phyloP scores from a whole-genome alignment of 2,329 filamentous ascomycete genomes.

The Dactylellina parvicollis region DNA sequence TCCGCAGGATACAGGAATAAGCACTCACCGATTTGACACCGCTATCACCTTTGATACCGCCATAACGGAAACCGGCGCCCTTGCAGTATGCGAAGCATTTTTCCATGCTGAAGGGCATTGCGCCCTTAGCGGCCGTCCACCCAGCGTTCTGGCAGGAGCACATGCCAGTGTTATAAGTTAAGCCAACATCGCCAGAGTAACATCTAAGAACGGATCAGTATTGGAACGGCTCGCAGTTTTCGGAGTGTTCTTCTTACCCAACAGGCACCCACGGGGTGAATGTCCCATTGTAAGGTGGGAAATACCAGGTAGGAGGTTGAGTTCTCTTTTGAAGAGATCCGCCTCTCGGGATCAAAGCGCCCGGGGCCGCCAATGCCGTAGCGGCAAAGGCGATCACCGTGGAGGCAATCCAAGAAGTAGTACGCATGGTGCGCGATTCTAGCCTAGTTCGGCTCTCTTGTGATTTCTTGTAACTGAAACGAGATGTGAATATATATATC shows the following conservation, averaged over 20 bases:
- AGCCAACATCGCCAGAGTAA: slow-evolving; percentile 3
- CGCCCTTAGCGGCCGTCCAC: background rate
- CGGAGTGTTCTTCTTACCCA: background rate
- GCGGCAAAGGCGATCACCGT: slow-evolving; percentile 14
- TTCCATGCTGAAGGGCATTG: slow-evolving; percentile 13
- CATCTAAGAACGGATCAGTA: background rate
- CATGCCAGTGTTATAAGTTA: slow-evolving; percentile 11
- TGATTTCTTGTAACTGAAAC: background rate
- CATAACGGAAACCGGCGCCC: slow-evolving; percentile 25
- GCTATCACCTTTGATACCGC: slow-evolving; percentile 18
- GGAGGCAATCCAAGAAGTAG: slow-evolving; percentile 1
- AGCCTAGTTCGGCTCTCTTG: background rate
- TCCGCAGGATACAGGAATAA: background rate
- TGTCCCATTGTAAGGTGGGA: background rate
- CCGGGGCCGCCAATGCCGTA: slow-evolving; percentile 8
- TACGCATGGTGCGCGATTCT: background rate
- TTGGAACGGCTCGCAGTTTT: background rate
- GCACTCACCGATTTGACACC: slow-evolving; percentile 2
- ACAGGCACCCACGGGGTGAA: background rate
- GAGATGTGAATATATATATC: background rate
- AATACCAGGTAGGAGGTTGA: slow-evolving; percentile 2
- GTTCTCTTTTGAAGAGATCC: background rate
- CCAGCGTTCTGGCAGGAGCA: slow-evolving; percentile 14
- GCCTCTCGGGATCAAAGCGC: background rate
- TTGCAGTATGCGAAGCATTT: slow-evolving; percentile 22